phyloP scores from a whole-genome alignment of 2,329 filamentous ascomycete species.

The Ophiobolus disseminans region DNA sequence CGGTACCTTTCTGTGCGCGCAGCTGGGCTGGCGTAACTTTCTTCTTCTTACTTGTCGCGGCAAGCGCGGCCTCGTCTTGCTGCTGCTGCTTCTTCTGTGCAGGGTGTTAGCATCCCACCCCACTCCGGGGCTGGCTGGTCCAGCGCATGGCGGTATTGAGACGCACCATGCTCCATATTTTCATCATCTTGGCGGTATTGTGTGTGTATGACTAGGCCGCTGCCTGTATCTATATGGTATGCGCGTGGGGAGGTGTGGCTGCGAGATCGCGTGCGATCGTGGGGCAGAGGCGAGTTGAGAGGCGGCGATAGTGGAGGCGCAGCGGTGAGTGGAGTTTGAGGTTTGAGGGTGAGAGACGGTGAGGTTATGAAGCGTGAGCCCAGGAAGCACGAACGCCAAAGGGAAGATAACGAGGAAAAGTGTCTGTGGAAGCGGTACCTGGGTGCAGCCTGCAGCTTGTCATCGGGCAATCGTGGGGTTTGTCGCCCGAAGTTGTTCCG shows the following conservation, averaged over 20 bases:
- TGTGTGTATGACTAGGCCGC: slow-evolving; percentile 10
- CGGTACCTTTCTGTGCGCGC: slow-evolving; percentile 88
- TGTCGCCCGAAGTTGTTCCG: slow-evolving; percentile 15
- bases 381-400: slow-evolving; percentile 22
- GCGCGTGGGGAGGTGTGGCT: slow-evolving; percentile 22
- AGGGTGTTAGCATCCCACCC: slow-evolving; percentile 28
- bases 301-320: slow-evolving; percentile 6
- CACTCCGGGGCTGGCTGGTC: neutral
- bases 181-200: slow-evolving; percentile 76
- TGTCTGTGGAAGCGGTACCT: slow-evolving; percentile 13
- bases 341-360: neutral
- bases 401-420: slow-evolving; percentile 11
- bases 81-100: slow-evolving; percentile 85
- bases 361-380: slow-evolving; percentile 9
- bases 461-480: slow-evolving; percentile 26
- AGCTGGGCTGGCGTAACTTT: slow-evolving; percentile 97
- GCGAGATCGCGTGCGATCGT: slow-evolving; percentile 18
- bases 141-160: neutral
- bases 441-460: slow-evolving; percentile 19
- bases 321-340: slow-evolving; percentile 1
- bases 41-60: slow-evolving; percentile 86
- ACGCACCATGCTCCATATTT: slow-evolving; percentile 98
- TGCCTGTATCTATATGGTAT: slow-evolving; percentile 12
- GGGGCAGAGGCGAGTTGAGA: slow-evolving; percentile 20
- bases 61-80: slow-evolving; percentile 88